Percentiles rank a stretch among this genome's conserved stretches.
Conservation (phyloP, 495 filamentous ascomycete species). For the Bryoglossum gracile region DNA sequence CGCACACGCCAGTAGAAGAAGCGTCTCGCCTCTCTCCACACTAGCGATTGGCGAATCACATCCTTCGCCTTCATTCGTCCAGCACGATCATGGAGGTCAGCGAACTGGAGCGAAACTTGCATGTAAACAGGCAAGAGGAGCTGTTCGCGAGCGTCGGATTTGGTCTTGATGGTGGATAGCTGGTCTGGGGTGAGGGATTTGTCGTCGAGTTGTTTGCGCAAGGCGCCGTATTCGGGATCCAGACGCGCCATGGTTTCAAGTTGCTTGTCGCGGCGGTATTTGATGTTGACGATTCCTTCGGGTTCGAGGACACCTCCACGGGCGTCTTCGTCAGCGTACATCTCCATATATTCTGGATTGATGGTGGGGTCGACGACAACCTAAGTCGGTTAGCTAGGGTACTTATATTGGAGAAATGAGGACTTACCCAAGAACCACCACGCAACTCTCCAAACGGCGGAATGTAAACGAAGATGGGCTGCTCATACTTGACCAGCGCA, state of each 20-base stretch:
- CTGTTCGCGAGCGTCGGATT: constrained; percentile 84
- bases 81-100: constrained; percentile 93
- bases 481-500: constrained; percentile 95
- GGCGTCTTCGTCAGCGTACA: constrained; percentile 96
- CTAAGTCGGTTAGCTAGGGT: constrained; percentile 27
- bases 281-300: constrained; percentile 97
- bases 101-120: constrained; percentile 91
- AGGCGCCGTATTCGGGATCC: constrained; percentile 71
- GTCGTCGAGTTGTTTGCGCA: constrained; percentile 70
- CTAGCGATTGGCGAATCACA: constrained; percentile 72
- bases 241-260: constrained; percentile 96
- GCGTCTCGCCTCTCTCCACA: constrained; percentile 84
- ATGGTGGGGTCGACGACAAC: constrained; percentile 98
- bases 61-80: constrained; percentile 98
- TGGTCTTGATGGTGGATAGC: constrained; percentile 66
- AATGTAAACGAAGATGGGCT: constrained; percentile 98
- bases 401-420: constrained; percentile 1
- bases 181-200: constrained; percentile 63
- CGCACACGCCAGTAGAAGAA: constrained; percentile 99
- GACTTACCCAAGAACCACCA: constrained; percentile 87
- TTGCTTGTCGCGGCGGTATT: constrained; percentile 95
- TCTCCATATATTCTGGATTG: constrained; percentile 94
- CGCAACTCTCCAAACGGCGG: constrained; percentile 93
- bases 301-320: constrained; percentile 97
- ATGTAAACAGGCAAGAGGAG: constrained; percentile 84